Conservation (phyloP, 208 protist genomes). For the Leishmania aethiopica region DNA sequence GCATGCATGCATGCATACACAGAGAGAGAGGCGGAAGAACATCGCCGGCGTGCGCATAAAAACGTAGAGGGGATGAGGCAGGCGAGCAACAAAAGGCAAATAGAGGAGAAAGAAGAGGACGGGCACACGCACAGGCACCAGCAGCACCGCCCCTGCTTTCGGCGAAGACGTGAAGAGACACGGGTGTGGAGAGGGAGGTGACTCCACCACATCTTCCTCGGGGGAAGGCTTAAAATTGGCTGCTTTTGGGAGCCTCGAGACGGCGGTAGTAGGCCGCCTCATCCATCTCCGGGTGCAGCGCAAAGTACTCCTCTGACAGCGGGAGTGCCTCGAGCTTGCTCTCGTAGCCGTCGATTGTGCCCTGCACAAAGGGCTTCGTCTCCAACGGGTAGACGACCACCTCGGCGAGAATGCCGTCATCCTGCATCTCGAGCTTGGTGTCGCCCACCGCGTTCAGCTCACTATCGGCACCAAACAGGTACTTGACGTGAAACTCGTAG, state of each 20-base stretch:
- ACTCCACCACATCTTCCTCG: background rate
- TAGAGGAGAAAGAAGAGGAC: background rate
- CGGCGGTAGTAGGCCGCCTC: slow-evolving; percentile 68
- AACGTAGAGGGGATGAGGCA: background rate
- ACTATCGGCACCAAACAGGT: slow-evolving; percentile 70
- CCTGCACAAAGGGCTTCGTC: slow-evolving; percentile 69
- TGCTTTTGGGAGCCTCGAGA: slow-evolving; percentile 55
- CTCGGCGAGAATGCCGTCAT: slow-evolving; percentile 75
- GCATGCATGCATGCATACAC: background rate
- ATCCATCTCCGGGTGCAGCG: slow-evolving; percentile 58
- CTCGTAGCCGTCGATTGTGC: slow-evolving; percentile 60
- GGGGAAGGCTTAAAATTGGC: slow-evolving; percentile 38
- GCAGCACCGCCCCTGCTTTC: background rate
- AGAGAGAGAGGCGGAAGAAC: background rate
- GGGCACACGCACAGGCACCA: background rate
- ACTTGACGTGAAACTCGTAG: slow-evolving; percentile 86
- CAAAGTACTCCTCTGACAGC: slow-evolving; percentile 79
- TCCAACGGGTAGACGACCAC: slow-evolving; percentile 65
- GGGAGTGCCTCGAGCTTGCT: slow-evolving; percentile 80
- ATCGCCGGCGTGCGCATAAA: background rate
- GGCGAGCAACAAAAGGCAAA: slow-evolving; percentile 1
- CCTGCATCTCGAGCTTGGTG: slow-evolving; percentile 46
- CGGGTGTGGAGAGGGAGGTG: background rate
- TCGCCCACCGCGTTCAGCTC: slow-evolving; percentile 44
- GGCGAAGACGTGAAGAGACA: background rate